These are phyloP conservation scores for Pleurotus ostreatus DNA, from an alignment of 768 basidiomycete species.

Conservation along the genomic window DNA sequence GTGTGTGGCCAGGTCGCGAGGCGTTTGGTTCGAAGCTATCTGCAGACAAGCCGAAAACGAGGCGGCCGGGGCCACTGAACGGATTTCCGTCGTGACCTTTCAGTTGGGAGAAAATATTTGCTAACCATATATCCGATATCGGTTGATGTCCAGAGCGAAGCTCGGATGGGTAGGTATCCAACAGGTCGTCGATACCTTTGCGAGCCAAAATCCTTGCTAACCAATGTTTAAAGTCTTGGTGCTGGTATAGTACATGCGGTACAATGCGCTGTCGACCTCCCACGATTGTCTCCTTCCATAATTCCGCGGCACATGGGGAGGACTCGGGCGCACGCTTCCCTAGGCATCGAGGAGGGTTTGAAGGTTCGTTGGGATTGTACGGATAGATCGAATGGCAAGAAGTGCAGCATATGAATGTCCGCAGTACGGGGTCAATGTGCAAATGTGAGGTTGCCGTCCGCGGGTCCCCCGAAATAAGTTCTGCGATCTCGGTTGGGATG, in stretches of 20 bases:
- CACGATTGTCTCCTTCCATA: no score
- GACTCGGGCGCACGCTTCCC: no score
- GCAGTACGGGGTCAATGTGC: slow-evolving; percentile 19
- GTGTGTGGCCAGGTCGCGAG: not conserved
- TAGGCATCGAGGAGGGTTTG: not conserved
- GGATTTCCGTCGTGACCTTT: no score
- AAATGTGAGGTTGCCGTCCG: slow-evolving; percentile 4
- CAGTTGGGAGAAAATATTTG: no score
- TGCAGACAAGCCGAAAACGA: not conserved
- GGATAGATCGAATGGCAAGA: slow-evolving; percentile 19
- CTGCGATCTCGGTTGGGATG: no score
- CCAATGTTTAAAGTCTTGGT: slow-evolving; percentile 21
- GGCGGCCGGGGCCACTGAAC: not conserved
- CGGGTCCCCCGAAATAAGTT: no score
- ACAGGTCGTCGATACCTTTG: slow-evolving; percentile 20
- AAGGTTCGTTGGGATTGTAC: slow-evolving; percentile 8
- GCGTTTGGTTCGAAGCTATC: not conserved
- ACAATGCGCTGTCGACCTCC: no score
- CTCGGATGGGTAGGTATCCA: slow-evolving; percentile 13
- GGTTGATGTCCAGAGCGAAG: no score
- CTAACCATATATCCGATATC: no score
- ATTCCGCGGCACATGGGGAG: no score
- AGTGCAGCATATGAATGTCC: slow-evolving; percentile 19
- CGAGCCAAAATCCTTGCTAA: slow-evolving; percentile 19
- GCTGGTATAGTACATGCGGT: slow-evolving; percentile 10